Evolutionary conservation across 139 green algal genomes (phyloP).

Genomic region (Micractinium conductrix): DNA sequence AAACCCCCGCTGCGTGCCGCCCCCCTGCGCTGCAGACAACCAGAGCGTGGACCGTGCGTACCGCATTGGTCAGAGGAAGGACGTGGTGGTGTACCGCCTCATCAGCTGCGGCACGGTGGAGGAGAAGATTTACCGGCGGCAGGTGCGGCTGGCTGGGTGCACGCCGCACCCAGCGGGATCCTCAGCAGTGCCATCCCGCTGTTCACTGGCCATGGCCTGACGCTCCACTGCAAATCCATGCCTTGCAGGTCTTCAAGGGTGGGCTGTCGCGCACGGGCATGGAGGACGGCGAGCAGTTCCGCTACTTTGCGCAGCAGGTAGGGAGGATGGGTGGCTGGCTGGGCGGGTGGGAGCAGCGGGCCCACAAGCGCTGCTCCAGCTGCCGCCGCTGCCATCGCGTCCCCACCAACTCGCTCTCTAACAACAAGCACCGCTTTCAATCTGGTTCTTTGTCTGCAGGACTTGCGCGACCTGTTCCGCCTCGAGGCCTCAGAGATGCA

Average conservation of each 20-base stretch:
- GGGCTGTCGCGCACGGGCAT: slow-evolving; percentile 77
- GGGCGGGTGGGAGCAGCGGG: too few species aligned
- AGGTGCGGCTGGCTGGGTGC: not conserved
- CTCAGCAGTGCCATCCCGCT: too few species aligned
- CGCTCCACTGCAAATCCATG: not conserved
- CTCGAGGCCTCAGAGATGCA: slow-evolving; percentile 61
- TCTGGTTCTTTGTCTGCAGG: slow-evolving; percentile 41
- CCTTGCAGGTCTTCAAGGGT: slow-evolving; percentile 78
- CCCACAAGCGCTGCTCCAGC: too few species aligned
- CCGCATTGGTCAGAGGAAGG: slow-evolving; percentile 77
- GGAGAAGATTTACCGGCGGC: slow-evolving; percentile 80
- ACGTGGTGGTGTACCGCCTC: slow-evolving; percentile 86
- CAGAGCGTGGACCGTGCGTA: slow-evolving; percentile 89
- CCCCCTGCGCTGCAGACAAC: slow-evolving; percentile 46
- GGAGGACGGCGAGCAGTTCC: slow-evolving; percentile 78
- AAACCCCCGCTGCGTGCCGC: too few species aligned
- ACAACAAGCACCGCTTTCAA: slow-evolving; percentile 1
- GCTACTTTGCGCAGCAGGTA: slow-evolving; percentile 73
- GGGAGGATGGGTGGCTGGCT: too few species aligned
- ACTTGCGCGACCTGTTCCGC: slow-evolving; percentile 84
- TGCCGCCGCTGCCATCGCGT: too few species aligned
- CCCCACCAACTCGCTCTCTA: too few species aligned
- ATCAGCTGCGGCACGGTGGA: slow-evolving; percentile 91
- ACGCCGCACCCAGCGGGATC: too few species aligned
- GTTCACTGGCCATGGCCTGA: too few species aligned